Conservation (phyloP, 2,329 filamentous ascomycete species). For the Trichoderma oligosporum region DNA sequence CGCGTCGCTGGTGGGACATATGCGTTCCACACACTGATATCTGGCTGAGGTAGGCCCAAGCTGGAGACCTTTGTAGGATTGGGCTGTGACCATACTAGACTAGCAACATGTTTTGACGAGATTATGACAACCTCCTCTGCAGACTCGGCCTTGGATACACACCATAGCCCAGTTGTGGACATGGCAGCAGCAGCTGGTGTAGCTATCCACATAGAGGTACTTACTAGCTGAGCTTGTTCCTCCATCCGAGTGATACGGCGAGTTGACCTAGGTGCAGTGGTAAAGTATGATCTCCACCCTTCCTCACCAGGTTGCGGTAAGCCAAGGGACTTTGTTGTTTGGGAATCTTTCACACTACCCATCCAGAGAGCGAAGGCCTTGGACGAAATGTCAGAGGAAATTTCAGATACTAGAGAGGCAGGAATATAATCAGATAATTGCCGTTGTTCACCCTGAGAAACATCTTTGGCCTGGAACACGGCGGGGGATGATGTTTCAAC, state of each 20-base stretch:
- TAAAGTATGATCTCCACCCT: conserved; percentile 35
- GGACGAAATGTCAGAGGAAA: background rate
- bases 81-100: background rate
- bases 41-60: background rate
- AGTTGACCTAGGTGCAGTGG: conserved; percentile 3
- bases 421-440: conserved; percentile 9
- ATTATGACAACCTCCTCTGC: background rate
- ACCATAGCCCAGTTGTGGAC: background rate
- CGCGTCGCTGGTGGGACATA: background rate
- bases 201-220: background rate
- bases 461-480: background rate
- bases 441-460: background rate
- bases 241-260: conserved; percentile 18
- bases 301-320: conserved; percentile 36
- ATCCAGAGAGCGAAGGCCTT: conserved; percentile 8
- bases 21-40: background rate
- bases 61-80: background rate
- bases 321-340: conserved; percentile 18
- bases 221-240: background rate
- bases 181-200: background rate
- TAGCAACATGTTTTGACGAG: background rate
- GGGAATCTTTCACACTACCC: background rate
- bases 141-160: background rate
- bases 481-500: background rate
- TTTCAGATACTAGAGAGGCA: background rate